These are phyloP conservation scores for Cyphellophora europaea DNA, from an alignment of 2,329 filamentous ascomycete genomes.

Conservation along the genomic window DNA sequence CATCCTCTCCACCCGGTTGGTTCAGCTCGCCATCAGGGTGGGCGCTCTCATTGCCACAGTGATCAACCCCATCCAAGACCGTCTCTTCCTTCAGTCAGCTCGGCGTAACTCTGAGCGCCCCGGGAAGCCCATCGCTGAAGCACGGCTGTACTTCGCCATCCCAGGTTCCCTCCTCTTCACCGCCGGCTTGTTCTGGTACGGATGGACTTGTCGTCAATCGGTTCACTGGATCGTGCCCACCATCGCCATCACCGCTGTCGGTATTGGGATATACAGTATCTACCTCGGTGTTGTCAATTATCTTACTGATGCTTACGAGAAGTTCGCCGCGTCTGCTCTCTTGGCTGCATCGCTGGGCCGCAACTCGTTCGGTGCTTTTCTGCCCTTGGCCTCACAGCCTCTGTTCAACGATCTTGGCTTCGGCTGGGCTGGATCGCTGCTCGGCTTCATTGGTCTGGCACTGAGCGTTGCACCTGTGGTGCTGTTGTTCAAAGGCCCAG, in stretches of 20 bases:
- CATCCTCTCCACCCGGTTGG: slow-evolving; percentile 23
- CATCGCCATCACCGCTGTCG: slow-evolving; percentile 25
- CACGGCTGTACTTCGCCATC: slow-evolving; percentile 31
- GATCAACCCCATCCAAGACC: too few species aligned
- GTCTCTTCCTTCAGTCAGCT: slow-evolving; percentile 26
- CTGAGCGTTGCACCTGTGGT: slow-evolving; percentile 32
- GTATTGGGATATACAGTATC: slow-evolving; percentile 33
- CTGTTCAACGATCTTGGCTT: slow-evolving; percentile 32
- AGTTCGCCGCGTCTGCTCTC: slow-evolving; percentile 37
- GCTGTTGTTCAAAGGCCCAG: slow-evolving; percentile 30
- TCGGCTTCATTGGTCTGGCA: slow-evolving; percentile 33
- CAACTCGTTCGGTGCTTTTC: slow-evolving; percentile 35
- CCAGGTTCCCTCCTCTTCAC: slow-evolving; percentile 35
- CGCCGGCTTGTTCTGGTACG: slow-evolving; percentile 27
- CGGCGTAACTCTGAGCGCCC: too few species aligned
- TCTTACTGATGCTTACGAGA: slow-evolving; percentile 38
- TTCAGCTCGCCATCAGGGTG: too few species aligned
- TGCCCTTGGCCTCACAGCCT: slow-evolving; percentile 33
- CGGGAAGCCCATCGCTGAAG: slow-evolving; percentile 31
- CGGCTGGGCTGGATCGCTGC: slow-evolving; percentile 33
- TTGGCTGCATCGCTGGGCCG: slow-evolving; percentile 37
- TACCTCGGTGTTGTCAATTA: slow-evolving; percentile 42
- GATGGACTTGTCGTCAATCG: slow-evolving; percentile 21
- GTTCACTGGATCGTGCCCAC: slow-evolving; percentile 27
- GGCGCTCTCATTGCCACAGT: too few species aligned